Evolutionary conservation across 2,329 filamentous ascomycete genomes (phyloP).

Genomic region (Elsinoe batatas): DNA sequence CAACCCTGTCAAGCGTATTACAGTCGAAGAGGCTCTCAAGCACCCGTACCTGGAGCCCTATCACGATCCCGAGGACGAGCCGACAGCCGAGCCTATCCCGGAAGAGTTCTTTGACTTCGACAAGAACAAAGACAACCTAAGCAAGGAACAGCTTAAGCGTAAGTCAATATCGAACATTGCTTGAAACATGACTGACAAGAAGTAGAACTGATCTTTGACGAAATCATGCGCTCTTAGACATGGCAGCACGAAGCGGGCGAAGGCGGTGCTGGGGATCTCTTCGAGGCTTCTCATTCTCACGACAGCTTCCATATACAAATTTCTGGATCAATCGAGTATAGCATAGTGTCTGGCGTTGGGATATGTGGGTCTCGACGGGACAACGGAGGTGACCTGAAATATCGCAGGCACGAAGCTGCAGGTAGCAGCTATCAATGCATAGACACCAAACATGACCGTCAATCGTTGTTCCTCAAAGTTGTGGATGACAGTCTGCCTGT

Average conservation of each 20-base stretch:
- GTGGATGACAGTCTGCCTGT: too few species aligned
- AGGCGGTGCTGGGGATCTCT: background rate
- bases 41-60: constrained; percentile 98
- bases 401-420: background rate
- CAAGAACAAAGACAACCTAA: constrained; percentile 98
- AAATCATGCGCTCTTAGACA: constrained; percentile 65
- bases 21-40: constrained; percentile 91
- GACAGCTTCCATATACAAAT: background rate
- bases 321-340: background rate
- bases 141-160: constrained; percentile 97
- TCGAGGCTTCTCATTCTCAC: background rate
- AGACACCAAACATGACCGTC: too few species aligned
- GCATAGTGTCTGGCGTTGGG: constrained; percentile 3
- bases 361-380: background rate
- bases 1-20: constrained; percentile 97
- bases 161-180: constrained; percentile 22
- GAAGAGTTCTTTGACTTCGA: constrained; percentile 99
- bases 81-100: constrained; percentile 88
- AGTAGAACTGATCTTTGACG: constrained; percentile 79
- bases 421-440: background rate
- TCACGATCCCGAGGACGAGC: constrained; percentile 97
- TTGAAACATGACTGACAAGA: background rate
- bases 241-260: background rate
- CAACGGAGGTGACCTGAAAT: background rate
- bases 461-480: too few species aligned